Evolutionary conservation across 495 filamentous ascomycete genomes (phyloP), one percentile per base, ranked within the genome.

Genomic region (Penicillium steckii): DNA sequence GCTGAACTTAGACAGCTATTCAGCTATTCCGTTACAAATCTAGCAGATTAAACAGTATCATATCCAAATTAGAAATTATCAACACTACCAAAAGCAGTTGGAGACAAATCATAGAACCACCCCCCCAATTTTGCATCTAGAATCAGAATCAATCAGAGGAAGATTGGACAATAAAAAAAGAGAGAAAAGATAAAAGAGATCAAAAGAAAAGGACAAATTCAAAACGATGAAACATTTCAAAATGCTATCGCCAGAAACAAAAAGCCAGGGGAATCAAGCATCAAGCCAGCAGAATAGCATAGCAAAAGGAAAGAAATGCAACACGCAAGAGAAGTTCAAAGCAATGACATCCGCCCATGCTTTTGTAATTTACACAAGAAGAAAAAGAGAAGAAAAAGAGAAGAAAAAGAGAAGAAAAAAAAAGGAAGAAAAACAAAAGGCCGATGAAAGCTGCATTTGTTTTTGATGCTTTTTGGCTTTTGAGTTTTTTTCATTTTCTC

Each of bases 351-450:
- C 68, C 62, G 63, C 66, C 66, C 72, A 69, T 60, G 67, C 70
- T 72, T 72, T 72, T 71, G 58, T 75, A 75, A 68, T 75, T 66
- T 73, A 75, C 67, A 74, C 42, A 55, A 62, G 57, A 54, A 27
- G 44, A 24, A 48, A 45, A 15, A 33, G 38, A 48, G 52, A 26
- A 51, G 26, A 19, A 29, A 51, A 38, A 19, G 24, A 6, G 13
- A 45, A 30, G 10, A 44, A 17, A 4, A 42, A 53, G 23, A 10
- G 43, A 54, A 25, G 48, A 41, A 22, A 41, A 33, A 18, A 41
- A 43, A 46, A 51, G 37, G 35, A 48, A 45, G 43, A 23, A 56
- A 52, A 46, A 17, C 41, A 52, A 37, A 22, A 63, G 38, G 21
- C 21, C 9, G 10, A 23, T 10, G 48, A 30, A 38, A 45, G 45